phyloP scores from a whole-genome alignment of 2,329 filamentous ascomycete genomes.

The Stagonosporopsis chrysanthemi region DNA sequence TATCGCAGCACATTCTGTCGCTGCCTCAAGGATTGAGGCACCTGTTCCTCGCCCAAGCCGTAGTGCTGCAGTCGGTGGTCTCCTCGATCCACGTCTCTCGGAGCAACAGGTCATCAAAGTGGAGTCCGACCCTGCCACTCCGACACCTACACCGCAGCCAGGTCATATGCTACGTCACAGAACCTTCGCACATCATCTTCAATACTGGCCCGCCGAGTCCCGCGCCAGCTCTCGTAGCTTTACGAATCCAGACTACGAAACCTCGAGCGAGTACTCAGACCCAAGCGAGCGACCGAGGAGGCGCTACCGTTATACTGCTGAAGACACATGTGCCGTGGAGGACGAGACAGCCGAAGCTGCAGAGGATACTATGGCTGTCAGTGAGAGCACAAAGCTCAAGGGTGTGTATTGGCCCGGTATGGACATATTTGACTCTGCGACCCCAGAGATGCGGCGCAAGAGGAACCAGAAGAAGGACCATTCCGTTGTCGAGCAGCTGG shows the following conservation, averaged over 20 bases:
- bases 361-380: constrained; percentile 39
- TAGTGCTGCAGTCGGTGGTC: constrained; percentile 31
- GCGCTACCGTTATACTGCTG: constrained; percentile 33
- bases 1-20: constrained; percentile 32
- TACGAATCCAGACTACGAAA: constrained; percentile 48
- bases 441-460: constrained; percentile 73
- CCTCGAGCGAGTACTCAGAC: constrained; percentile 49
- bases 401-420: constrained; percentile 79
- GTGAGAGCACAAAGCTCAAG: constrained; percentile 65
- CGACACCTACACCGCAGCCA: constrained; percentile 39
- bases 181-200: constrained; percentile 46
- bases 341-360: constrained; percentile 36
- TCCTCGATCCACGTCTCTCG: constrained; percentile 49
- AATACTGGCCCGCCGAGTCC: constrained; percentile 48
- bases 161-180: constrained; percentile 44
- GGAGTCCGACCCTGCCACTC: constrained; percentile 36
- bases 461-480: constrained; percentile 80
- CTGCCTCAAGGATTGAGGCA: constrained; percentile 36
- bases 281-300: constrained; percentile 35
- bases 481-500: constrained; percentile 73
- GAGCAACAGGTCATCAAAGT: constrained; percentile 48
- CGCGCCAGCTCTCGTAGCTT: constrained; percentile 48
- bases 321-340: constrained; percentile 43
- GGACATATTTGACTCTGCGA: constrained; percentile 82
- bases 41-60: constrained; percentile 29